phyloP scores from a whole-genome alignment of 331 rosid genomes.

The Arachis monticola region DNA sequence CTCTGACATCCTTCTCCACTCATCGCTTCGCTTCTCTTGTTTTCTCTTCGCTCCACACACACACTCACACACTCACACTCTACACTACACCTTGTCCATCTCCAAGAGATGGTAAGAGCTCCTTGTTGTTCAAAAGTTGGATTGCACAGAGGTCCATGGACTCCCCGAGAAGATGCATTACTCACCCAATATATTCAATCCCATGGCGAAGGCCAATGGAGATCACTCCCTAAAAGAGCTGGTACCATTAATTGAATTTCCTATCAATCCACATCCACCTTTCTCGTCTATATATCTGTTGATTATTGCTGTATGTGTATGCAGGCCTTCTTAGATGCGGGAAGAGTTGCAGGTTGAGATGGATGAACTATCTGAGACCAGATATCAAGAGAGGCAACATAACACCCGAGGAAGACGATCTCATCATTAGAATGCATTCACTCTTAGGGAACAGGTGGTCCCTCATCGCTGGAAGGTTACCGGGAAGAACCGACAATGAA shows the following conservation, averaged over 20 bases:
- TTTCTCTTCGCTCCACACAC: too few species aligned
- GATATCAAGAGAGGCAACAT: constrained; percentile 91
- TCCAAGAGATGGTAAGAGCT: constrained; percentile 71
- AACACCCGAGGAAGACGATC: constrained; percentile 76
- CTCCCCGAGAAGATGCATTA: constrained; percentile 76
- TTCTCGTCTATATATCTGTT: too few species aligned
- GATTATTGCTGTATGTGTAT: neutral
- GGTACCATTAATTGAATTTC: constrained; percentile 42
- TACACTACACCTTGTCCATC: too few species aligned
- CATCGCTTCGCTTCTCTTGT: too few species aligned
- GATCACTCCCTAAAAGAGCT: constrained; percentile 81
- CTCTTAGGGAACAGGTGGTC: constrained; percentile 92
- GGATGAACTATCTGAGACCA: constrained; percentile 93
- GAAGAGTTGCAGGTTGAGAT: constrained; percentile 81
- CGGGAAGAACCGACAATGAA: constrained; percentile 86
- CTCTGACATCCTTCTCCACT: too few species aligned
- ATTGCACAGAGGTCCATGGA: constrained; percentile 93
- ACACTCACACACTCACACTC: too few species aligned
- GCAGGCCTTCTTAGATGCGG: constrained; percentile 90
- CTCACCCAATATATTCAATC: constrained; percentile 72
- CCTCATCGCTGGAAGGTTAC: constrained; percentile 81
- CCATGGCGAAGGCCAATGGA: constrained; percentile 93
- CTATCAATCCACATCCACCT: too few species aligned
- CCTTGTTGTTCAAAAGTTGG: constrained; percentile 93
- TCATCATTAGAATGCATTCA: constrained; percentile 79